phyloP scores from a whole-genome alignment of 192 early-diverging fungal species.

The Coemansia sp. region DNA sequence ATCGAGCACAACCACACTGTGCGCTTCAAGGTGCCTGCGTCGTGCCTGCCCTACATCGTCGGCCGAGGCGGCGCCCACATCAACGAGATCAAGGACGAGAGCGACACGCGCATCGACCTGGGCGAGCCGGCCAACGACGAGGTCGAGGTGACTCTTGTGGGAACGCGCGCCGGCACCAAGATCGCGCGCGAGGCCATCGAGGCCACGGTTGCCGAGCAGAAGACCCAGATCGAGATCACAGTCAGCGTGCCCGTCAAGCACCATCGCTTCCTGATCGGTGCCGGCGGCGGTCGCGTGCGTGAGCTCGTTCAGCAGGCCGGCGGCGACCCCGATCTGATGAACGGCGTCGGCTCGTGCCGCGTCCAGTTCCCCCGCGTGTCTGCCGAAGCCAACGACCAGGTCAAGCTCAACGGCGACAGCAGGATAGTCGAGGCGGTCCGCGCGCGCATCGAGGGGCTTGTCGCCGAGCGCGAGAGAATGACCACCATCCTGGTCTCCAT shows the following conservation, averaged over 20 bases:
- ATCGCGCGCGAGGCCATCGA: conserved; percentile 59
- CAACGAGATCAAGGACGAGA: conserved; percentile 70
- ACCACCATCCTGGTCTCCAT: conserved; percentile 59
- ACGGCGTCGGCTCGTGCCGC: conserved; percentile 52
- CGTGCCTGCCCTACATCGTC: conserved; percentile 70
- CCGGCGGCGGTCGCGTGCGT: conserved; percentile 60
- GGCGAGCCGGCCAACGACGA: conserved; percentile 16
- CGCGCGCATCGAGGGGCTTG: conserved; percentile 52
- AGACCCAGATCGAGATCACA: conserved; percentile 54
- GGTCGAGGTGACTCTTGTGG: conserved; percentile 53
- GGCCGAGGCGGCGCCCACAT: conserved; percentile 70
- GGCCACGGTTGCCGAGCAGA: conserved; percentile 60
- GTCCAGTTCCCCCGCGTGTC: conserved; percentile 61
- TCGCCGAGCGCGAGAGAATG: conserved; percentile 59
- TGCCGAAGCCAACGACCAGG: conserved; percentile 54
- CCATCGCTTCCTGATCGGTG: conserved; percentile 68
- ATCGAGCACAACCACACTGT: conserved; percentile 65
- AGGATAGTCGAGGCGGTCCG: conserved; percentile 49
- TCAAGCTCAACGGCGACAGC: conserved; percentile 62
- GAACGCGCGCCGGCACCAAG: conserved; percentile 57
- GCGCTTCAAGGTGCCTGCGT: conserved; percentile 63
- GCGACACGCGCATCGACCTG: conserved; percentile 75
- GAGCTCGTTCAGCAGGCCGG: conserved; percentile 60
- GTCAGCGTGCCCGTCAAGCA: conserved; percentile 55
- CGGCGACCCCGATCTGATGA: conserved; percentile 55